These are phyloP conservation scores for Penicillium paxilli DNA, from an alignment of 495 filamentous ascomycete species.

Conservation along the genomic window DNA sequence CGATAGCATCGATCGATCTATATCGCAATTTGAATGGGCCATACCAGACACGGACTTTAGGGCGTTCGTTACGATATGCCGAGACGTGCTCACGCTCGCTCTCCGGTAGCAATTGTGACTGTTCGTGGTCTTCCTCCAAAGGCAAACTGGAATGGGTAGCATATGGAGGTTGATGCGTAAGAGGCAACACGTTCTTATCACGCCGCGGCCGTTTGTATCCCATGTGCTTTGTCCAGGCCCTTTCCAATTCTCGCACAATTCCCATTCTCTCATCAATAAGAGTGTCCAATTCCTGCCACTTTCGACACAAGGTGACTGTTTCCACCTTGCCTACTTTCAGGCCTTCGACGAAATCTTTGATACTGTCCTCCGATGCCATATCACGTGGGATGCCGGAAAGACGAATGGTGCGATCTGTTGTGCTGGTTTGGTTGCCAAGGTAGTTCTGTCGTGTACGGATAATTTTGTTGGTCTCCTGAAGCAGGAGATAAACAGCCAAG, in stretches of 20 bases:
- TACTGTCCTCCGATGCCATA: slow-evolving; percentile 74
- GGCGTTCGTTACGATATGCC: slow-evolving; percentile 54
- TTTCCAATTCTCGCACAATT: slow-evolving; percentile 74
- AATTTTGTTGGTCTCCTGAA: slow-evolving; percentile 77
- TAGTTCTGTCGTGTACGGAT: slow-evolving; percentile 87
- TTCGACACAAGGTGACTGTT: slow-evolving; percentile 78
- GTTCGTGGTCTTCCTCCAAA: slow-evolving; percentile 45
- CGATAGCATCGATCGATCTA: slow-evolving; percentile 81
- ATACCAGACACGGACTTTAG: slow-evolving; percentile 74
- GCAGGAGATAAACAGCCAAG: slow-evolving; percentile 78
- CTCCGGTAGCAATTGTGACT: slow-evolving; percentile 53
- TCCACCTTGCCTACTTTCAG: slow-evolving; percentile 93
- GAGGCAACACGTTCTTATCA: slow-evolving; percentile 50
- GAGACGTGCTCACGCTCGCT: slow-evolving; percentile 33
- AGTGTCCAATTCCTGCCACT: slow-evolving; percentile 83
- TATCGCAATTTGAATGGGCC: slow-evolving; percentile 73
- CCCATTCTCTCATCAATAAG: slow-evolving; percentile 67
- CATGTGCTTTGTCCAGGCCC: slow-evolving; percentile 75
- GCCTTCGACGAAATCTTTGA: slow-evolving; percentile 84
- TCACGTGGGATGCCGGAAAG: slow-evolving; percentile 85
- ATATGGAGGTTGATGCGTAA: slow-evolving; percentile 49
- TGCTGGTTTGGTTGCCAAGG: slow-evolving; percentile 86
- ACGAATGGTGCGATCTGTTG: slow-evolving; percentile 91
- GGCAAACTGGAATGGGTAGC: slow-evolving; percentile 22
- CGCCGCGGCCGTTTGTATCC: slow-evolving; percentile 50